These are phyloP conservation scores for Amanita brunnescens DNA, from an alignment of 768 basidiomycete species.

Conservation along the genomic window DNA sequence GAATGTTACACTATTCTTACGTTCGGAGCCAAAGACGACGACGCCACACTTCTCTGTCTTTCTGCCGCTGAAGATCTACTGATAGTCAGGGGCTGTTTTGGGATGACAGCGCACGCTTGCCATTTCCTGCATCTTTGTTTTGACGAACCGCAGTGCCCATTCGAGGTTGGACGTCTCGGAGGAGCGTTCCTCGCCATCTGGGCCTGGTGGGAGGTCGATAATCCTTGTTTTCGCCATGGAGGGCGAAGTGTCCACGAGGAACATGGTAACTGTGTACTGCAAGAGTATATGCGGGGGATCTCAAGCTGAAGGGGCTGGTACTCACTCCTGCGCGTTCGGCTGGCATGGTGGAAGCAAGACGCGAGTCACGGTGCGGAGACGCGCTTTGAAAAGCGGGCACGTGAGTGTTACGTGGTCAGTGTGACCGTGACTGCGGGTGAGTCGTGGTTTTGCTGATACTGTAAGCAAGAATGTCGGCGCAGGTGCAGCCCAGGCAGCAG, in stretches of 20 bases:
- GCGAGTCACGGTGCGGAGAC: conserved; percentile 15
- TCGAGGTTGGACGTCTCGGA: conserved; percentile 70
- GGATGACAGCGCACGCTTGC: conserved; percentile 23
- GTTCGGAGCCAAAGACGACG: conserved; percentile 77
- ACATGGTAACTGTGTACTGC: conserved; percentile 83
- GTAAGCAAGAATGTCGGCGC: conserved; percentile 25
- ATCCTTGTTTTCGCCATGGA: conserved; percentile 67
- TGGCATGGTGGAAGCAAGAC: conserved; percentile 43
- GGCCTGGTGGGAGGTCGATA: conserved; percentile 46
- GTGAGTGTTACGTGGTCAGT: conserved; percentile 19
- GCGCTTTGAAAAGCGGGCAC: conserved; percentile 26
- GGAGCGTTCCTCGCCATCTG: conserved; percentile 39
- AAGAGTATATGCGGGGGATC: conserved; percentile 4
- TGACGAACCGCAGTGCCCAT: conserved; percentile 79
- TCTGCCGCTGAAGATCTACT: conserved; percentile 79
- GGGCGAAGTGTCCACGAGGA: conserved; percentile 80
- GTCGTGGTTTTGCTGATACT: conserved; percentile 3
- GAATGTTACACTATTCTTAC: conserved; percentile 22
- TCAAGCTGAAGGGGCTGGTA: conserved; percentile 18
- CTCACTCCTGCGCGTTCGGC: conserved; percentile 66
- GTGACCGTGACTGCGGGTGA: conserved; percentile 18
- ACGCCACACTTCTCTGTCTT: conserved; percentile 96
- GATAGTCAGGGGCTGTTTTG: conserved; percentile 2
- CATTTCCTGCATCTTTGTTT: conserved; percentile 89
- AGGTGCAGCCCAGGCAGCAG: conserved; percentile 26